Percentiles rank a stretch among this genome's conserved stretches.
Evolutionary conservation across 208 protist species (phyloP).

Genomic region (Phytomonas francai): DNA sequence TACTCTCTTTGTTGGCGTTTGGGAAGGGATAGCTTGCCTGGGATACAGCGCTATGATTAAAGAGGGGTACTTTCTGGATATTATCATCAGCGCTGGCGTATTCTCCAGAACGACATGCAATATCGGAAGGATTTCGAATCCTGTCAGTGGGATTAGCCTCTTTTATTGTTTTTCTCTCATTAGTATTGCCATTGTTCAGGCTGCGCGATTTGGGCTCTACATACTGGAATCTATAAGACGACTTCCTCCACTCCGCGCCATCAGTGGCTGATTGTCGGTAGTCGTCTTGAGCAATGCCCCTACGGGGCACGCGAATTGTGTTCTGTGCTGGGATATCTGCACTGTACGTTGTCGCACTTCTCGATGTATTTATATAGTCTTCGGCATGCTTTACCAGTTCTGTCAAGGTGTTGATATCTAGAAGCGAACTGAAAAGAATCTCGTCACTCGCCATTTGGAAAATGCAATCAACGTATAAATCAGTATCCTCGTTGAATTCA

Average conservation of each 20-base stretch:
- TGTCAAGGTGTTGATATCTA: constrained; percentile 29
- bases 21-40: background rate
- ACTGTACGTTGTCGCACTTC: constrained; percentile 14
- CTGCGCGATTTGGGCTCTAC: constrained; percentile 1
- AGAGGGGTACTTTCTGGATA: background rate
- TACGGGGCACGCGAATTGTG: constrained; percentile 13
- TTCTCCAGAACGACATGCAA: background rate
- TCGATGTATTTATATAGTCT: constrained; percentile 14
- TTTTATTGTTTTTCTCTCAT: background rate
- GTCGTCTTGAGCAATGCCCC: background rate
- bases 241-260: background rate
- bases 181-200: background rate
- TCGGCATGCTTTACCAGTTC: constrained; percentile 33
- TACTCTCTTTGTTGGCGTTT: background rate
- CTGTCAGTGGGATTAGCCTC: background rate
- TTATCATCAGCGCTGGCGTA: background rate
- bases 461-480: constrained; percentile 29
- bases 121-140: background rate
- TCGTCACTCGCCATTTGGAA: constrained; percentile 16
- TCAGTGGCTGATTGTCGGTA: constrained; percentile 6
- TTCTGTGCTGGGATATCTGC: constrained; percentile 1
- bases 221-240: background rate
- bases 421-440: constrained; percentile 37
- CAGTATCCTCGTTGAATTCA: constrained; percentile 24
- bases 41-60: constrained; percentile 1